Percentiles rank a stretch among this genome's conserved stretches.
These are phyloP conservation scores for Zygotorulaspora chibaensis DNA, from an alignment of 805 yeast genomes.

Conservation along the genomic window DNA sequence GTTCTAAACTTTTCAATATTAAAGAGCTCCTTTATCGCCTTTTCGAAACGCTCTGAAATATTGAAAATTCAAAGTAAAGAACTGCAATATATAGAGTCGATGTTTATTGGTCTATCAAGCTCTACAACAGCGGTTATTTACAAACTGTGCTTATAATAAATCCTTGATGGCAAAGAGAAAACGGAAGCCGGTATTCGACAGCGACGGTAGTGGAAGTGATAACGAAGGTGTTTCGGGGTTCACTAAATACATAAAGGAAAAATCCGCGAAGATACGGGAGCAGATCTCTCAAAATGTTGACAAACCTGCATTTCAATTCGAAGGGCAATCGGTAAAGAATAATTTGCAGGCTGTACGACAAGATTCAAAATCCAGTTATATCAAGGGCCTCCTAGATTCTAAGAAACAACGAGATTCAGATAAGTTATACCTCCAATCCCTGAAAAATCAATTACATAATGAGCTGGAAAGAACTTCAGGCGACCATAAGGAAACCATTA, in stretches of 20 bases:
- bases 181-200: conserved; percentile 10
- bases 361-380: conserved; percentile 29
- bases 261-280: conserved; percentile 5
- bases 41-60: neutral
- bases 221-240: conserved; percentile 46
- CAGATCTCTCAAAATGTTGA: neutral
- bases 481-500: conserved; percentile 43
- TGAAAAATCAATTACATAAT: conserved; percentile 37
- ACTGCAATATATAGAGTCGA: neutral
- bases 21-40: neutral
- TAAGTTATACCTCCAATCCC: conserved; percentile 37
- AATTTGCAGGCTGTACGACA: neutral
- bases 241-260: conserved; percentile 28
- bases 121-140: neutral
- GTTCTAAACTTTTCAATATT: neutral
- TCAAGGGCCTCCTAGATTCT: conserved; percentile 42
- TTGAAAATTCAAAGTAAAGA: neutral
- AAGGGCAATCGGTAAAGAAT: neutral
- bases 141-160: neutral
- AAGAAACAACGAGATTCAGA: conserved; percentile 45
- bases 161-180: conserved; percentile 13
- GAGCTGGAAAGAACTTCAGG: conserved; percentile 39
- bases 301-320: neutral
- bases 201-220: conserved; percentile 29
- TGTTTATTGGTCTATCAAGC: neutral